A percentile compares a stretch with the other conserved stretches of the same genome.
Evolutionary conservation across 768 basidiomycete genomes (phyloP).

Genomic region (Sutorius australiensis): DNA sequence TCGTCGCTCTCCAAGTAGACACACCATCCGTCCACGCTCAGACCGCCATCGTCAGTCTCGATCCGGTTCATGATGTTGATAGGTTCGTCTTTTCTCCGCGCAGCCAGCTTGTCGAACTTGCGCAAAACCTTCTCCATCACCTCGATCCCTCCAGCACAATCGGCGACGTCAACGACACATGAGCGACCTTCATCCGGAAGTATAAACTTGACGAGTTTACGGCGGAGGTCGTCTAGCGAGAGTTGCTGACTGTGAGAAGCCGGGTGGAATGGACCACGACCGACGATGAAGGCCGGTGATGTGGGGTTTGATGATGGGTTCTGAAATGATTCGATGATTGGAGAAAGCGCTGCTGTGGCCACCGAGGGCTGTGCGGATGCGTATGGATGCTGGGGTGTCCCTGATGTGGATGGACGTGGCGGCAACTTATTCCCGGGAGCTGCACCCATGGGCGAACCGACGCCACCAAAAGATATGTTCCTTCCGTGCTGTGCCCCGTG

Average conservation of each 20-base stretch:
- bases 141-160: conserved; percentile 79
- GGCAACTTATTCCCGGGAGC: conserved; percentile 41
- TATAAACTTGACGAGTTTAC: conserved; percentile 85
- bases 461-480: conserved; percentile 47
- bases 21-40: conserved; percentile 88
- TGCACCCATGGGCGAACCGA: conserved; percentile 37
- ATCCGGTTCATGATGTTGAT: conserved; percentile 48
- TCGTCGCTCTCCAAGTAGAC: conserved; percentile 67
- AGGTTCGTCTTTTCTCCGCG: conserved; percentile 40
- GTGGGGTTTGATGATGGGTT: conserved; percentile 35
- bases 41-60: conserved; percentile 68
- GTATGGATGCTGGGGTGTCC: conserved; percentile 54
- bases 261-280: conserved; percentile 58
- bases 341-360: conserved; percentile 52
- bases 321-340: conserved; percentile 65
- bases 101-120: conserved; percentile 73
- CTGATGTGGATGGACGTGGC: conserved; percentile 40
- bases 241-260: conserved; percentile 39
- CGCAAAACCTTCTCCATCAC: conserved; percentile 84
- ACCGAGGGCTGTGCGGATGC: conserved; percentile 48
- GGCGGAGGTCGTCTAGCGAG: conserved; percentile 73
- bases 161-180: conserved; percentile 74
- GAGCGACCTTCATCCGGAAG: conserved; percentile 79
- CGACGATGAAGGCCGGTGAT: conserved; percentile 54
- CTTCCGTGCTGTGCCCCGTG: conserved; percentile 47